Evolutionary conservation across 805 yeast genomes (phyloP), one percentile per base, ranked within the genome.

Genomic region (Saccharomycopsis fibuligera): DNA sequence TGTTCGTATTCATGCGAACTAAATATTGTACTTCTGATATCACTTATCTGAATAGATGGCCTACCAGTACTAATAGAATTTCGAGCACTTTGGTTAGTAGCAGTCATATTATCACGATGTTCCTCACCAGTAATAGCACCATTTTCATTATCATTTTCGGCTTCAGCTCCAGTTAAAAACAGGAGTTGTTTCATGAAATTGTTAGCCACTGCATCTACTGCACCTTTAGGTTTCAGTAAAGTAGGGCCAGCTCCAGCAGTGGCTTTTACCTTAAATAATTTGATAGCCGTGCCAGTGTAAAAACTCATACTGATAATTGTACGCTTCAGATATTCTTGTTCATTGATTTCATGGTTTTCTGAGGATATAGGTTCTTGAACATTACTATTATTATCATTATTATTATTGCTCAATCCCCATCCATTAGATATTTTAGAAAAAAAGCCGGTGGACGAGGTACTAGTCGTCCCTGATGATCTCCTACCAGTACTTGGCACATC

Each of bases 201-300:
- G 49, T 71, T 71, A 0, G 81, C 75, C 41, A 73, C 67, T 3
- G 72, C 70, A 51, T 75, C 80, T 17, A 70, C 70, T 1, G 75
- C 72, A 2, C 74, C 70, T 35, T 62, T 60, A 1, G 79, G 70
- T 29, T 62, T 60, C 16, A 65, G 42, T 4, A 68, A 47, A 3
- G 68, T 52, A 5, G 61, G 56, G 3, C 43, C 36, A 17, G 48
- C 57, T 35, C 30, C 22, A 19, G 8, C 25, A 25, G 25, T 29
- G 14, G 54, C 57, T 44, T 58, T 60, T 9, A 71, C 57, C 38
- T 62, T 66, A 60, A 78, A 76, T 14, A 77, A 60, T 45, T 57
- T 63, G n/a, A 76, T 62, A n/a, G 60, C 55, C 1, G 79, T 73
- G 2, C 67, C 67, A 9, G 60, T 58, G 77, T 79, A 78, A n/a